A percentile compares a stretch with the other conserved stretches of the same genome.
phyloP scores from a whole-genome alignment of 805 yeast species.

The Brettanomyces sp. region DNA sequence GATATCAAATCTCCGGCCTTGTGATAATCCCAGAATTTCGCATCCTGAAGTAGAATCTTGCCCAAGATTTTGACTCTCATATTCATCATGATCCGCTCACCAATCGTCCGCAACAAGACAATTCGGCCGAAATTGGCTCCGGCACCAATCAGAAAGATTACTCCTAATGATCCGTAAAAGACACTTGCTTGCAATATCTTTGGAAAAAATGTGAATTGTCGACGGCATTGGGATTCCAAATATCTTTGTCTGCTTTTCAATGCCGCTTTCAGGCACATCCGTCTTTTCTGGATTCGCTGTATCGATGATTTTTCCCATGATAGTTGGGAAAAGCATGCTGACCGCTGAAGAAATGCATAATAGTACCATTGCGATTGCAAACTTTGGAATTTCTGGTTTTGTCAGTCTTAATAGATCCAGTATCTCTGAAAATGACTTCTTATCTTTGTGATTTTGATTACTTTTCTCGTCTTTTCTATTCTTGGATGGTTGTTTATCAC shows the following conservation, averaged over 20 bases:
- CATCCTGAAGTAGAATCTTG: constrained; percentile 75
- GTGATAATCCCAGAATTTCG: constrained; percentile 81
- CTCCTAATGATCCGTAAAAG: constrained; percentile 55
- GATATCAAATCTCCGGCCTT: constrained; percentile 90
- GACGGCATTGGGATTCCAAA: constrained; percentile 5
- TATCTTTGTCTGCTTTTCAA: constrained; percentile 6
- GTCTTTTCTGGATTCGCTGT: constrained; percentile 34
- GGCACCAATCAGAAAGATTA: constrained; percentile 65
- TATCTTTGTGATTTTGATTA: constrained; percentile 1
- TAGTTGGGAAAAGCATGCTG: constrained; percentile 70
- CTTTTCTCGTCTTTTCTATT: too few species aligned
- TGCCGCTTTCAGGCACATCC: constrained; percentile 15
- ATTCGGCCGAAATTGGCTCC: constrained; percentile 74
- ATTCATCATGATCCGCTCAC: constrained; percentile 82
- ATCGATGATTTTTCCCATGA: constrained; percentile 83
- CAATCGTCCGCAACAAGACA: constrained; percentile 65
- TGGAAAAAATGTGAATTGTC: constrained; percentile 19
- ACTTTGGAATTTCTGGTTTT: constrained; percentile 44
- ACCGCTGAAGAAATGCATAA: constrained; percentile 67
- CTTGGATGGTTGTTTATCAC: too few species aligned
- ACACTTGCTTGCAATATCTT: constrained; percentile 54
- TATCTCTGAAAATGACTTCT: constrained; percentile 28
- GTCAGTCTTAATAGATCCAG: constrained; percentile 45
- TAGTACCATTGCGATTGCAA: constrained; percentile 53
- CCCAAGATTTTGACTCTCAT: constrained; percentile 68